phyloP scores from a whole-genome alignment of 169 alveolate species.

The Plasmodium fragile region DNA sequence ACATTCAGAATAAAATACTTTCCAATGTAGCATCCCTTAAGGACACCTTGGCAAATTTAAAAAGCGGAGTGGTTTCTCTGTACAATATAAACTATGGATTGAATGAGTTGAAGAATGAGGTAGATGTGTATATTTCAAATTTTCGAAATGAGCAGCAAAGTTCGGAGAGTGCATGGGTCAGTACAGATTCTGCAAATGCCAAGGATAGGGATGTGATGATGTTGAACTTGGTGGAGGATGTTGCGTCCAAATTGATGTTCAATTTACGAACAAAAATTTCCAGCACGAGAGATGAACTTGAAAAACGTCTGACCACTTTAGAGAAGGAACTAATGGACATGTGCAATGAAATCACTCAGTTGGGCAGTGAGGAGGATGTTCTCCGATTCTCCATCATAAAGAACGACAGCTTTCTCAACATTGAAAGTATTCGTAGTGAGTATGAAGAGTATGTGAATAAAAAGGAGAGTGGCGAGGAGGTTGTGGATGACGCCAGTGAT shows the following conservation, averaged over 20 bases:
- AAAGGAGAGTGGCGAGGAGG: not conserved
- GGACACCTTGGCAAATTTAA: not conserved
- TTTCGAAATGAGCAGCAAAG: not conserved
- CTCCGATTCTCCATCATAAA: not conserved
- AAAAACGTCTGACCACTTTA: not conserved
- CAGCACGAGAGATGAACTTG: slow-evolving; percentile 11
- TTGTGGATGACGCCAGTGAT: not conserved
- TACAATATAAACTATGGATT: slow-evolving; percentile 4
- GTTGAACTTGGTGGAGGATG: slow-evolving; percentile 4
- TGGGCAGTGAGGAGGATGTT: not conserved
- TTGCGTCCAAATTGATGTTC: not conserved
- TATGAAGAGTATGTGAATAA: slow-evolving; percentile 24
- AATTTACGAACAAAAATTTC: slow-evolving; percentile 5
- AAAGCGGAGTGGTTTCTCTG: not conserved
- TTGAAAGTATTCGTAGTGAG: slow-evolving; percentile 4
- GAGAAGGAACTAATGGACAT: not conserved
- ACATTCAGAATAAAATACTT: not conserved
- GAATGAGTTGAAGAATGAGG: slow-evolving; percentile 6
- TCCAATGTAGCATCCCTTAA: not conserved
- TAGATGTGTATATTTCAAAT: not conserved
- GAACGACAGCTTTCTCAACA: slow-evolving; percentile 14
- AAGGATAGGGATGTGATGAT: not conserved
- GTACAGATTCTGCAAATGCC: not conserved
- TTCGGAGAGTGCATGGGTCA: not conserved
- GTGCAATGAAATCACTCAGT: slow-evolving; percentile 21